Evolutionary conservation across 352 stramenopile species (phyloP).

Genomic region (Phytophthora ramorum): DNA sequence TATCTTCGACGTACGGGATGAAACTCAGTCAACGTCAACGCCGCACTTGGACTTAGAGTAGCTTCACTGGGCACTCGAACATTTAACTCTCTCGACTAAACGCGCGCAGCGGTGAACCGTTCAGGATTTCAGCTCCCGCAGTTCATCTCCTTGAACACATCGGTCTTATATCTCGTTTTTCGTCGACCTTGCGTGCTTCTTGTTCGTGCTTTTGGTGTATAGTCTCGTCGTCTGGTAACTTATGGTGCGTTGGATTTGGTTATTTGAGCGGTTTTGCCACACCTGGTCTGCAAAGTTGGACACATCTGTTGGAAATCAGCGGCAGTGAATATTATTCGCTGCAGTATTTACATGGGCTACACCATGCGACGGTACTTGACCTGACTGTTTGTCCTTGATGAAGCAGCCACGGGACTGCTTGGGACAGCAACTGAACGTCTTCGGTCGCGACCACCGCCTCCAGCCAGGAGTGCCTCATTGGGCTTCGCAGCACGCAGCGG

Average conservation of each 20-base stretch:
- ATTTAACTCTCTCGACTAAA: neutral
- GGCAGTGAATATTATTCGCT: too few relatives aligned
- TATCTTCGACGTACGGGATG: too few relatives aligned
- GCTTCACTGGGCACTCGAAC: too few relatives aligned
- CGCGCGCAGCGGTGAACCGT: neutral
- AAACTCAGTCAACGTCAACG: too few relatives aligned
- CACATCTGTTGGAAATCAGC: too few relatives aligned
- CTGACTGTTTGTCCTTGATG: conserved; percentile 10
- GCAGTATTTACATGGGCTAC: neutral
- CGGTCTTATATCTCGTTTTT: neutral
- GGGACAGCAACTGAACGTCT: conserved; percentile 21
- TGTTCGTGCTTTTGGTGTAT: neutral
- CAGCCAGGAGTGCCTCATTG: conserved; percentile 34
- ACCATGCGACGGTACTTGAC: conserved; percentile 21
- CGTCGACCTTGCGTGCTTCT: neutral
- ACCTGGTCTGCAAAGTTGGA: too few relatives aligned
- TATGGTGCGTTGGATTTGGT: too few relatives aligned
- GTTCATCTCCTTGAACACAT: neutral
- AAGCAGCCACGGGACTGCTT: conserved; percentile 9
- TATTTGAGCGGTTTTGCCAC: too few relatives aligned
- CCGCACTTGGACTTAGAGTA: too few relatives aligned
- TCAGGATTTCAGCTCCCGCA: neutral
- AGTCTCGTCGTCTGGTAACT: too few relatives aligned
- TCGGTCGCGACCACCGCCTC: conserved; percentile 12
- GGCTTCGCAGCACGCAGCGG: conserved; percentile 28